phyloP scores from a whole-genome alignment of 2,329 filamentous ascomycete species.

The Botryosphaeria dothidea region DNA sequence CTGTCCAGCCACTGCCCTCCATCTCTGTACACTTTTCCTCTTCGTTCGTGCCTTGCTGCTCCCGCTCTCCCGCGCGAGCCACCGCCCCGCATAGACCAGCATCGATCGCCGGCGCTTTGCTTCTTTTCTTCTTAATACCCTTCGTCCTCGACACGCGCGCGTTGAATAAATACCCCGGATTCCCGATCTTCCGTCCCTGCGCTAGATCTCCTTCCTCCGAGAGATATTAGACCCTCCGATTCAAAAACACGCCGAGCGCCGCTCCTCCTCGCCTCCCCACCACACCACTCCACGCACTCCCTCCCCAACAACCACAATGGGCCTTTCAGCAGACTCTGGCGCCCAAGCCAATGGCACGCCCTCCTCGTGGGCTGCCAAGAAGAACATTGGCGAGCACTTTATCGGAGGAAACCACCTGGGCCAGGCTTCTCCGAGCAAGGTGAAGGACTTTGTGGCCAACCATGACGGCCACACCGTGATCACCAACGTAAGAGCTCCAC shows the following conservation, averaged over 20 bases:
- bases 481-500: conserved; percentile 72
- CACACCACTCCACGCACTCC: neutral
- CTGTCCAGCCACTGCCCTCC: neutral
- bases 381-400: conserved; percentile 87
- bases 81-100: neutral
- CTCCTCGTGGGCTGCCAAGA: conserved; percentile 74
- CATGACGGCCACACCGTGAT: conserved; percentile 97
- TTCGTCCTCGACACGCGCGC: neutral
- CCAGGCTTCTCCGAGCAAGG: conserved; percentile 77
- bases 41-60: neutral
- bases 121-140: neutral
- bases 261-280: neutral
- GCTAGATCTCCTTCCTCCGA: neutral
- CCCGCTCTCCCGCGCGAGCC: neutral
- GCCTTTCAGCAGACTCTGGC: conserved; percentile 12
- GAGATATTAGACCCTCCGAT: neutral
- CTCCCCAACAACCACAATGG: conserved; percentile 1
- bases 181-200: neutral
- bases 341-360: conserved; percentile 51
- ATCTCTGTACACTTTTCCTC: neutral
- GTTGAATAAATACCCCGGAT: neutral
- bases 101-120: neutral
- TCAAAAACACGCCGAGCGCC: neutral
- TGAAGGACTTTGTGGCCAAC: conserved; percentile 92
- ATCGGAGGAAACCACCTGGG: conserved; percentile 90